Conservation (phyloP, 371 early-diverging fungal species). For the Astathelohania contejeani region DNA sequence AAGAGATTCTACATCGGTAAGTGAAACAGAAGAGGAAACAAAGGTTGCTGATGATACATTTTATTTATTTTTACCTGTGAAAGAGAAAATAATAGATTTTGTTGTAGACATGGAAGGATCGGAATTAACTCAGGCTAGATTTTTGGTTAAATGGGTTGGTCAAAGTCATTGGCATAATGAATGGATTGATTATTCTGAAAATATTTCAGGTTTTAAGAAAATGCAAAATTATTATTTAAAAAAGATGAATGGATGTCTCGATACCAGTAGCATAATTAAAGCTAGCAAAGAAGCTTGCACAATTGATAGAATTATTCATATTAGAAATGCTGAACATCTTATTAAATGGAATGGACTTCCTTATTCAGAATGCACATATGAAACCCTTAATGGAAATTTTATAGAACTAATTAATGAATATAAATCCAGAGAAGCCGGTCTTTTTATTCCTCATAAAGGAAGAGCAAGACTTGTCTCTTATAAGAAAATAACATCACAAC, state of each 20-base stretch:
- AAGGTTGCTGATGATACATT: too few species aligned
- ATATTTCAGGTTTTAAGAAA: slow-evolving; percentile 67
- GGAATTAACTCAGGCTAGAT: too few species aligned
- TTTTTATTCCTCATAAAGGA: slow-evolving; percentile 59
- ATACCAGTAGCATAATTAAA: slow-evolving; percentile 57
- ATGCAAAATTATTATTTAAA: slow-evolving; percentile 70
- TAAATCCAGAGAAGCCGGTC: slow-evolving; percentile 60
- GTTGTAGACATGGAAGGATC: too few species aligned
- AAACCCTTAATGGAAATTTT: slow-evolving; percentile 56
- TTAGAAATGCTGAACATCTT: slow-evolving; percentile 62
- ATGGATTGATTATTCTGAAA: slow-evolving; percentile 60
- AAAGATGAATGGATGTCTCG: slow-evolving; percentile 54
- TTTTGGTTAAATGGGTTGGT: slow-evolving; percentile 73
- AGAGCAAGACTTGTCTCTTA: too few species aligned
- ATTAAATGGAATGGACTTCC: slow-evolving; percentile 72
- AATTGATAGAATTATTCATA: slow-evolving; percentile 69
- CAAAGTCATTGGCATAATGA: slow-evolving; percentile 72
- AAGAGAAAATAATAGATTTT: too few species aligned
- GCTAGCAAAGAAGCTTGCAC: slow-evolving; percentile 69
- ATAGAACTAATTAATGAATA: slow-evolving; percentile 66
- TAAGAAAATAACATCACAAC: too few species aligned
- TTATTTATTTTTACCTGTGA: too few species aligned
- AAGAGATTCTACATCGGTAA: too few species aligned
- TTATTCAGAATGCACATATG: slow-evolving; percentile 76
- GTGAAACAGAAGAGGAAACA: too few species aligned